Evolutionary conservation across 768 basidiomycete species (phyloP).

Genomic region (Candolleomyces efflorescens): DNA sequence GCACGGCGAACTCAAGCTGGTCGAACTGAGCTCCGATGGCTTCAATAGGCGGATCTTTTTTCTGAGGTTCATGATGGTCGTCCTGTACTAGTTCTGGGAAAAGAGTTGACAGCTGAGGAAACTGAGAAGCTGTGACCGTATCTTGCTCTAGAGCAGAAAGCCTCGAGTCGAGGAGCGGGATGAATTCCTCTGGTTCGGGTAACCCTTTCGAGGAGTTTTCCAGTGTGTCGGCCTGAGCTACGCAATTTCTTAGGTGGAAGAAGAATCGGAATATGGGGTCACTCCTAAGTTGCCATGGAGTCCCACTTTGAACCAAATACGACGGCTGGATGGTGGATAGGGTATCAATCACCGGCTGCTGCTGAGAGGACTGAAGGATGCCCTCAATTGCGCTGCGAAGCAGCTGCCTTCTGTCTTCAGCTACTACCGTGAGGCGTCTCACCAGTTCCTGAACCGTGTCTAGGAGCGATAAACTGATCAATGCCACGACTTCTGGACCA

Average conservation of each 20-base stretch:
- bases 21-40: constrained; percentile 23
- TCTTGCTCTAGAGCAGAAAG: constrained; percentile 20
- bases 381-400: constrained; percentile 38
- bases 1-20: constrained; percentile 26
- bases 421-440: constrained; percentile 23
- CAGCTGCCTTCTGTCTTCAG: constrained; percentile 22
- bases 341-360: constrained; percentile 59
- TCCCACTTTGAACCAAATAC: constrained; percentile 73
- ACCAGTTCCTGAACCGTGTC: constrained; percentile 20
- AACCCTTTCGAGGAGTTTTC: constrained; percentile 13
- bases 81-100: constrained; percentile 16
- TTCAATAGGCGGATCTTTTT: not conserved
- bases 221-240: constrained; percentile 35
- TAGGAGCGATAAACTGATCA: constrained; percentile 26
- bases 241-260: constrained; percentile 68
- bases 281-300: constrained; percentile 61
- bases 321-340: constrained; percentile 83
- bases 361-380: constrained; percentile 48
- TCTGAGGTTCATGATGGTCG: not conserved
- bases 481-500: constrained; percentile 38
- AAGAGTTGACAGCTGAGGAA: constrained; percentile 8
- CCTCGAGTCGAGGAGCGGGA: constrained; percentile 33
- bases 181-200: constrained; percentile 27
- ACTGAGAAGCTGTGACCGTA: not conserved
- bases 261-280: constrained; percentile 73